Percentiles rank a stretch among this genome's conserved stretches.
Evolutionary conservation across 345 rosid genomes (phyloP).

Genomic region (Citrus hindsii): DNA sequence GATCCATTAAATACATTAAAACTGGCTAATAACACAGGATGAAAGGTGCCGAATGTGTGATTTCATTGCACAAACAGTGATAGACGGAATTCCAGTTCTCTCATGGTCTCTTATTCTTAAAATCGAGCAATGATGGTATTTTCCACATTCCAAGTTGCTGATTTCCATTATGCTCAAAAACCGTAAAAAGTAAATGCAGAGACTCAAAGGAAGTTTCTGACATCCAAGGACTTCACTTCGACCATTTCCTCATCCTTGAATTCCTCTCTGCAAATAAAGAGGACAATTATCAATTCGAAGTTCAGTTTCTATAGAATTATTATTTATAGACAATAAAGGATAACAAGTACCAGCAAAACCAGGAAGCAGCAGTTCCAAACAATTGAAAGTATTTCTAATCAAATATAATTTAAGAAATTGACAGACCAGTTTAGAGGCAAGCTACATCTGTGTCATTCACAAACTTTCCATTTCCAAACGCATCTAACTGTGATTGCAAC

Average conservation of each 20-base stretch:
- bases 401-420: too few species aligned
- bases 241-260: conserved; percentile 78
- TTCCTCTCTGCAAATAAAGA: conserved; percentile 66
- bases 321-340: not conserved
- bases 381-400: not conserved
- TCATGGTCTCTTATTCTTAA: conserved; percentile 18
- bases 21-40: not conserved
- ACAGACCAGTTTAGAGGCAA: not conserved
- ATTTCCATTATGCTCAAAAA: not conserved
- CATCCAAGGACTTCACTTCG: conserved; percentile 84
- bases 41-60: not conserved
- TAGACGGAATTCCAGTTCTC: conserved; percentile 1
- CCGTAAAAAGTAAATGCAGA: not conserved
- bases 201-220: conserved; percentile 77
- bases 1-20: not conserved
- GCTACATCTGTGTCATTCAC: not conserved
- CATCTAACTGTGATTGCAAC: not conserved
- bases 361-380: not conserved
- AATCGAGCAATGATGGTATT: conserved; percentile 15
- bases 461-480: not conserved
- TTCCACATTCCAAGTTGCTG: not conserved
- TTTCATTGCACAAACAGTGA: conserved; percentile 6
- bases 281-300: not conserved
- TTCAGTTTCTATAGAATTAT: not conserved
- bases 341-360: not conserved